These are phyloP conservation scores for Rhynchospora tenuis DNA, from an alignment of 176 grass and related monocot species.

Conservation along the genomic window DNA sequence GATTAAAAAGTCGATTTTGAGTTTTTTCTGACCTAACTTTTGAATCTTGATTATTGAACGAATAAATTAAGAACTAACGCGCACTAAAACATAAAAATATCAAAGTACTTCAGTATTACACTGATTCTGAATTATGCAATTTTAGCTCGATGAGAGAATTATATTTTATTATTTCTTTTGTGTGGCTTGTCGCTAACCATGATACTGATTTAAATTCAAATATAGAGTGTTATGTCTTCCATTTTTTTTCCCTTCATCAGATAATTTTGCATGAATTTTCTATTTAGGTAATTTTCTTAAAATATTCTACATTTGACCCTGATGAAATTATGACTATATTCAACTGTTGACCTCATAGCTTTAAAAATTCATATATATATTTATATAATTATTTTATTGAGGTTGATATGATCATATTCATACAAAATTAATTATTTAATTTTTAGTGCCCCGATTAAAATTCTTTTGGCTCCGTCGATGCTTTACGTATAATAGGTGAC, in stretches of 20 bases:
- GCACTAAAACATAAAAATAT: neutral
- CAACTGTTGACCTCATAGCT: too few species aligned
- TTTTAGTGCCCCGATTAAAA: too few species aligned
- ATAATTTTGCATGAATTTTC: too few species aligned
- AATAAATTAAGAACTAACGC: neutral
- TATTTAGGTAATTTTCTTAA: too few species aligned
- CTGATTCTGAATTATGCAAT: neutral
- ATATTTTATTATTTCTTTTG: neutral
- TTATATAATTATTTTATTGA: too few species aligned
- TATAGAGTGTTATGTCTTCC: too few species aligned
- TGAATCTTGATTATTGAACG: neutral
- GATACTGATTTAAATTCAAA: neutral
- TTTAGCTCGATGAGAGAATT: neutral
- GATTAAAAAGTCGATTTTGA: neutral
- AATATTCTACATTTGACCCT: too few species aligned
- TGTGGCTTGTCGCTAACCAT: neutral
- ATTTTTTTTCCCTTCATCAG: too few species aligned
- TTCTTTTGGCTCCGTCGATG: neutral
- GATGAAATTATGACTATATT: too few species aligned
- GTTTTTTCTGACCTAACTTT: constrained; percentile 8
- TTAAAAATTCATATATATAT: too few species aligned
- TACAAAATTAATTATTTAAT: too few species aligned
- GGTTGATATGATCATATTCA: too few species aligned
- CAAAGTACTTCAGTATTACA: neutral
- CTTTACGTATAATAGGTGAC: neutral